A percentile compares a stretch with the other conserved stretches of the same genome.
phyloP scores from a whole-genome alignment of 176 grass and related monocot species.

The Zea luxurians region DNA sequence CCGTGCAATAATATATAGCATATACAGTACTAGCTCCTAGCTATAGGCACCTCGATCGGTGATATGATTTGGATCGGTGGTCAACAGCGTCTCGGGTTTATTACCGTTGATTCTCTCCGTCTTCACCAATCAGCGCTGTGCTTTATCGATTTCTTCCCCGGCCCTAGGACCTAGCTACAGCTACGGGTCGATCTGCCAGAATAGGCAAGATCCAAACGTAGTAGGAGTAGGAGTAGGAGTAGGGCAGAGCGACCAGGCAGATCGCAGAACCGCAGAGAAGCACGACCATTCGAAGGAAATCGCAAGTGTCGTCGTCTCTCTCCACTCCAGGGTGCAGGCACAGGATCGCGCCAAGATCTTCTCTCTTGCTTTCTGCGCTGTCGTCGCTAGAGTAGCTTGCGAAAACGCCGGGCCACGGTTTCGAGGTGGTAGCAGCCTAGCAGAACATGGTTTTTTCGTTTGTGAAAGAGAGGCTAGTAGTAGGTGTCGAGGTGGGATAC shows the following conservation, averaged over 20 bases:
- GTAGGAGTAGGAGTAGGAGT: too few relatives aligned
- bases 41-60: not conserved
- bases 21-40: too few relatives aligned
- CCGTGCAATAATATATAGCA: not conserved
- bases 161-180: too few relatives aligned
- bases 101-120: not conserved
- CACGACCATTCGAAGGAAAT: too few relatives aligned
- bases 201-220: too few relatives aligned
- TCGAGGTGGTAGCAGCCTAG: not conserved
- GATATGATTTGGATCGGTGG: too few relatives aligned
- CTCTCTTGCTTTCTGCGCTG: conserved; percentile 11
- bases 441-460: conserved; percentile 23
- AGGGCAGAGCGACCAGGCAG: not conserved
- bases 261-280: too few relatives aligned
- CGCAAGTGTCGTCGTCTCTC: too few relatives aligned
- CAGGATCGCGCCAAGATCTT: conserved; percentile 38
- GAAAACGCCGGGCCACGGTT: not conserved
- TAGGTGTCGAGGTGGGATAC: too few relatives aligned
- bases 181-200: too few relatives aligned
- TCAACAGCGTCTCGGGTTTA: not conserved
- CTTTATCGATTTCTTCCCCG: too few relatives aligned
- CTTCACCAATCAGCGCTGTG: too few relatives aligned
- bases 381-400: not conserved
- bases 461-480: not conserved
- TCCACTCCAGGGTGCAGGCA: not conserved